These are phyloP conservation scores for Ophiosphaerella korrae DNA, from an alignment of 2,329 filamentous ascomycete species.

Conservation along the genomic window DNA sequence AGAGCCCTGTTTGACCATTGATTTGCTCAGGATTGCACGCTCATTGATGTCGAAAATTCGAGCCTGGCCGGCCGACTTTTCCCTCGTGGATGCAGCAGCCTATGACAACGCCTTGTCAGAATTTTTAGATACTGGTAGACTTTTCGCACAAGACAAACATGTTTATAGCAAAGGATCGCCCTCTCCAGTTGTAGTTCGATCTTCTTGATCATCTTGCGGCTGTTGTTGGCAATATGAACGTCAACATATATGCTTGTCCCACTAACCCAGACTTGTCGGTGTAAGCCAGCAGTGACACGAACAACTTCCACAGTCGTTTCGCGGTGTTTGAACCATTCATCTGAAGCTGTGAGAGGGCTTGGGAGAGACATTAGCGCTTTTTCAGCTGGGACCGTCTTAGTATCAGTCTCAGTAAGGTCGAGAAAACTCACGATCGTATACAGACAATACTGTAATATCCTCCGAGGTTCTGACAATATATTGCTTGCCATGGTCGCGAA, in stretches of 20 bases:
- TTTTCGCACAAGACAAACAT: slow-evolving; percentile 40
- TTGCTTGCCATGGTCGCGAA: slow-evolving; percentile 55
- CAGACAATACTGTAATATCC: slow-evolving; percentile 57
- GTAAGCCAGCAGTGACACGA: slow-evolving; percentile 58
- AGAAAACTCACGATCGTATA: slow-evolving; percentile 57
- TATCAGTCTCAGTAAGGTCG: not conserved
- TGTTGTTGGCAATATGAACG: slow-evolving; percentile 58
- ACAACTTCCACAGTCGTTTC: slow-evolving; percentile 51
- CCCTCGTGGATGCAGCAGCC: slow-evolving; percentile 55
- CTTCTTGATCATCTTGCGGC: slow-evolving; percentile 55
- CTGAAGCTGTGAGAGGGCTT: slow-evolving; percentile 57
- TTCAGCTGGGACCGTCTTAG: slow-evolving; percentile 48
- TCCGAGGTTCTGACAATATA: slow-evolving; percentile 58
- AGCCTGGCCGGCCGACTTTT: slow-evolving; percentile 57
- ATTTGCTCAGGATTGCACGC: slow-evolving; percentile 52
- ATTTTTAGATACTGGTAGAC: not conserved
- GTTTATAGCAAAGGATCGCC: slow-evolving; percentile 58
- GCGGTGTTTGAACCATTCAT: slow-evolving; percentile 52
- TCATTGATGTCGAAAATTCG: slow-evolving; percentile 60
- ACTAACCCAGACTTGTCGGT: slow-evolving; percentile 64
- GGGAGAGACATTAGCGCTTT: slow-evolving; percentile 60
- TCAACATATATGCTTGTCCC: slow-evolving; percentile 61
- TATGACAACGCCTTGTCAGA: slow-evolving; percentile 33
- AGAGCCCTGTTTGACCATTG: slow-evolving; percentile 50
- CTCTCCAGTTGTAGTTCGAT: slow-evolving; percentile 60